Base-by-base conservation (phyloP, 352 stramenopile species). In the Halophytophthora batemanensis region DNA sequence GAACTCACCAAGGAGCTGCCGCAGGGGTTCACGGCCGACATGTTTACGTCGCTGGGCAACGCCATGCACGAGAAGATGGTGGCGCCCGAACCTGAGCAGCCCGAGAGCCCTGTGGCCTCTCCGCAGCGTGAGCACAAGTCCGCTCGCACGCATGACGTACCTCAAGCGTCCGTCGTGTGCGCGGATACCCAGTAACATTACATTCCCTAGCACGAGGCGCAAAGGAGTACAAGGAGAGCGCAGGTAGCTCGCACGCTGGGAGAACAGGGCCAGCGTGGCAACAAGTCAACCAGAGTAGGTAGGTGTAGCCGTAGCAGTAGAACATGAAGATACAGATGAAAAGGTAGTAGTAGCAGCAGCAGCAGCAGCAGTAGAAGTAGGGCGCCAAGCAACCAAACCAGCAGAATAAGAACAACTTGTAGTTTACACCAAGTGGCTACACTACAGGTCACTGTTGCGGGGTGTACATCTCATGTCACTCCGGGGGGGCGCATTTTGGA, bases 11-110 rank as follows among this genome's bases (percentile, higher is more conserved):
- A 59, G 33, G 61, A 68, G 36, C 50, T 85, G 11, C 74, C 74
- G 2, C 68, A 77, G 49, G 74, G 74, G 1, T 82, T 85, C 34
- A 85, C 74, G 5, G 50, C 74, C 46, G 71, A 80, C 45, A 85
- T 82, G 71, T 85, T 85, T 51, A 65, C 62, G n/a, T 77, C 68
- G 13, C 56, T 85, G 22, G 74, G 74, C 11, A 75, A 75, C n/a
- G 74, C 68, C 10, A 79, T 84, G 47, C 68, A 68, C 35, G 56
- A 68, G 31, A 61, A 61, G 46, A 62, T 61, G 56, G 45, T 50
- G 31, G 23, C 38, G 42, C 35, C 31, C 7, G 36, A 56, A 31
- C 19, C 43, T n/a, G 45, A 53, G 48, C 49, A 18, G 37, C 37
- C 37, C 8, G n/a, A 36, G 50, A 66, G 31, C 12, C 31, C 44